Evolutionary conservation across 2,329 filamentous ascomycete genomes (phyloP).

Genomic region (Sarocladium strictum): DNA sequence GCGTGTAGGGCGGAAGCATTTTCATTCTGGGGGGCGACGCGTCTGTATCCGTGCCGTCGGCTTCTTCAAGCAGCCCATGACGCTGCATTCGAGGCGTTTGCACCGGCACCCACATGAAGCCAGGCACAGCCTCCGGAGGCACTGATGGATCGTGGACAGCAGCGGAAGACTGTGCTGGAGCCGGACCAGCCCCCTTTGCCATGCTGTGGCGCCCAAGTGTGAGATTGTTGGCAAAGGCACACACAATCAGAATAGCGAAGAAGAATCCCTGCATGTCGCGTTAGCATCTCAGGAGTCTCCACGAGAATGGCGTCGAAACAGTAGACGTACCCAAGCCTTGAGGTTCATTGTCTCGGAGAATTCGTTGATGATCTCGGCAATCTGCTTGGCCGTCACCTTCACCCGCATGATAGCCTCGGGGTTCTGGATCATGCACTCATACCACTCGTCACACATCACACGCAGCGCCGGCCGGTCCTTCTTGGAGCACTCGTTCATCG

Average conservation of each 20-base stretch:
- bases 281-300: no score
- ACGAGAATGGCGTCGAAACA: neutral
- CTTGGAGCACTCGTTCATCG: conserved; percentile 65
- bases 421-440: conserved; percentile 80
- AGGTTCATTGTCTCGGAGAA: conserved; percentile 88
- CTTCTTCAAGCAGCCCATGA: conserved; percentile 32
- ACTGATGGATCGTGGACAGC: conserved; percentile 17
- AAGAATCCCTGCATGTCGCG: conserved; percentile 40
- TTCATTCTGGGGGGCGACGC: conserved; percentile 38
- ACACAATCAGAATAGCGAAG: conserved; percentile 40
- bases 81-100: conserved; percentile 41
- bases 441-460: conserved; percentile 71
- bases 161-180: conserved; percentile 13
- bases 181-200: conserved; percentile 7
- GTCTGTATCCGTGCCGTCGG: conserved; percentile 44
- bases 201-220: conserved; percentile 27
- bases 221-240: conserved; percentile 45
- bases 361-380: conserved; percentile 88
- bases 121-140: conserved; percentile 28
- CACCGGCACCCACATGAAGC: conserved; percentile 45
- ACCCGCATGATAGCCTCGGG: conserved; percentile 71
- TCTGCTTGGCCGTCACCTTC: conserved; percentile 76
- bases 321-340: conserved; percentile 56
- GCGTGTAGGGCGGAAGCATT: conserved; percentile 38
- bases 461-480: conserved; percentile 67